Evolutionary conservation across 1,139 yeast genomes (phyloP), one percentile per base, ranked within the genome.

Genomic region (Insectozyma bohioensis): DNA sequence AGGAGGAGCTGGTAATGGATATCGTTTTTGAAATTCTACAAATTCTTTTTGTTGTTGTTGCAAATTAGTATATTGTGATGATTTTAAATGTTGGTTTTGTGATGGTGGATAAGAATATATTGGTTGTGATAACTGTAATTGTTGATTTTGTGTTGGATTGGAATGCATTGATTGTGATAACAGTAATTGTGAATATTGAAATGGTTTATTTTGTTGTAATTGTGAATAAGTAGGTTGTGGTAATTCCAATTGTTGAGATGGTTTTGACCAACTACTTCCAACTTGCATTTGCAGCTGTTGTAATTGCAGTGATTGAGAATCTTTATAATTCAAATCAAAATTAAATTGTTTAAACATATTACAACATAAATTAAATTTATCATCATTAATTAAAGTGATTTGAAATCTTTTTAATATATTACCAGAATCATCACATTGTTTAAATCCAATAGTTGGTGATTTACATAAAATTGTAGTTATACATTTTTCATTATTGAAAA

Each of bases 371-470:
- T 37, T 37, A 31, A 37, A 49, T 13, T 40, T 45, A 5, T 6
- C 22, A 3, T 36, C 40, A 24, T 32, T 35, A 5, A 21, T 32
- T 13, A 52, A 42, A 23, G 51, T 49, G 6, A 52, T 46, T 36
- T 52, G 57, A 31, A 52, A 52, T 28, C 56, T 35, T 14, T 42
- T 40, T 15, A 53, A 13, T 9, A 54, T 31, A 2, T 37, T 36
- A 4, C 61, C 62, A 18, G 28, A 33, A 5, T 42, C 35, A 31
- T 45, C 49, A 5, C 45, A 31, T 30, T 50, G 50, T 30, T 57
- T 57, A 32, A 50, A 43, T 2, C 61, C 62, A n/a, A 57, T 37
- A 9, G 52, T 48, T 2, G 63, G 61, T 17, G 27, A 43, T 30
- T 47, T 51, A 7, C 54, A 42, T 18, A 57, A 43, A 5, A 28